Base-by-base conservation (phyloP, 495 filamentous ascomycete genomes). In the Lentithecium fluviatile region DNA sequence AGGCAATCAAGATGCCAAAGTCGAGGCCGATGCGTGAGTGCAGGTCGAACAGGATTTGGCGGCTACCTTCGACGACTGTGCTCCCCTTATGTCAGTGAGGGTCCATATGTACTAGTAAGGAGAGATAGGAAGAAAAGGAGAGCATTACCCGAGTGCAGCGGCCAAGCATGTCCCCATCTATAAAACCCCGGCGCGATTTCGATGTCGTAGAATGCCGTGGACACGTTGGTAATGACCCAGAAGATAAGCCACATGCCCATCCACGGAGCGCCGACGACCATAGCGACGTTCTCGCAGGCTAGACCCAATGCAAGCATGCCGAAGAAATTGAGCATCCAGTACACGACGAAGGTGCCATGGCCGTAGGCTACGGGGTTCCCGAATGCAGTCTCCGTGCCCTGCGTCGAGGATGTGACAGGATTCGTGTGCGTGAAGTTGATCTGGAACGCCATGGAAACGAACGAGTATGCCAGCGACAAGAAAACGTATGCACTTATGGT, bases 251-350 rank as follows among this genome's bases (percentile, higher is more conserved):
- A 88, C n/a, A 87, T 72, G 0, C 83, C 78, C 17, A 82, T 85
- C 81, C 82, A 89, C 0, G 84, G 85, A 53, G 78, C 72, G 0
- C 86, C 85, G 5, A 88, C 69, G 6, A 87, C 64, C 84, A 88
- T 88, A 0, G 80, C 83, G 59, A 85, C 83, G 62, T 88, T 89
- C 75, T 88, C 85, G 56, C 83, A 86, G 0, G 85, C 84, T 6
- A 88, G 73, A 0, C 86, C 86, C 7, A 89, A 64, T 0, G 84
- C 83, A 20, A 76, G 74, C 86, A 89, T 88, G 7, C 86, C 85
- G 1, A 83, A 75, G 73, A 79, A 88, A 60, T 88, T 89, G 24
- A 88, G 71, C 85, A 88, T 88, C 85, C 85, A 88, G 67, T 85
- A 88, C 0, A 88, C 83, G 0, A 81, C 72, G 51, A 89, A 88